These are phyloP conservation scores for Micractinium conductrix DNA, from an alignment of 139 green algal species.

Conservation along the genomic window DNA sequence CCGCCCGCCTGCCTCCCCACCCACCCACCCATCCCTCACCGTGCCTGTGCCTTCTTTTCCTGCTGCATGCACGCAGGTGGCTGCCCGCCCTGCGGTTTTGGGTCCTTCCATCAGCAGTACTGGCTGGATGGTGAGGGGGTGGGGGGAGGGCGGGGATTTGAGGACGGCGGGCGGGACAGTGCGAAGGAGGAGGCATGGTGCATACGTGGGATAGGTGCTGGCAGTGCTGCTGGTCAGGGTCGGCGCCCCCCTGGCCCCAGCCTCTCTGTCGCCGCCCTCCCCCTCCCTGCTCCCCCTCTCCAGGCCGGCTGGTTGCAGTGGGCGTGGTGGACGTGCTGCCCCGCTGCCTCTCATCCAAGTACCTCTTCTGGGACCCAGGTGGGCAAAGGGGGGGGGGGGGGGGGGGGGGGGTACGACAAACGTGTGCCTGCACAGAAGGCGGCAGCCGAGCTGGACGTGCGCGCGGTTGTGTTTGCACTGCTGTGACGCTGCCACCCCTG, in stretches of 20 bases:
- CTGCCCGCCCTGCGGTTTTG: slow-evolving; percentile 61
- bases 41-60: not conserved
- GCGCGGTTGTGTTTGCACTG: no score
- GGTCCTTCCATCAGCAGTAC: slow-evolving; percentile 97
- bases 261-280: not conserved
- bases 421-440: not conserved
- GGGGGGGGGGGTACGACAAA: not conserved
- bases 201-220: not conserved
- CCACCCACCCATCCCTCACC: not conserved
- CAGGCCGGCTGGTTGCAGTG: slow-evolving; percentile 83
- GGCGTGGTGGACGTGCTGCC: slow-evolving; percentile 94
- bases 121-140: slow-evolving; percentile 78
- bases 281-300: not conserved
- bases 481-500: no score
- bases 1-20: no score
- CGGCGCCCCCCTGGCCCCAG: not conserved
- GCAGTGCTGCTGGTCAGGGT: not conserved
- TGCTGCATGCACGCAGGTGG: not conserved
- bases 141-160: not conserved
- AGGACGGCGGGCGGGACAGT: not conserved
- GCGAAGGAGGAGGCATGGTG: no score
- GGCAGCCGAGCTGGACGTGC: no score
- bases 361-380: slow-evolving; percentile 95
- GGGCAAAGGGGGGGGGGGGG: no score
- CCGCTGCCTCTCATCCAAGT: slow-evolving; percentile 83